Conservation (phyloP, 2,329 filamentous ascomycete genomes). For the Juglanconis oblonga region DNA sequence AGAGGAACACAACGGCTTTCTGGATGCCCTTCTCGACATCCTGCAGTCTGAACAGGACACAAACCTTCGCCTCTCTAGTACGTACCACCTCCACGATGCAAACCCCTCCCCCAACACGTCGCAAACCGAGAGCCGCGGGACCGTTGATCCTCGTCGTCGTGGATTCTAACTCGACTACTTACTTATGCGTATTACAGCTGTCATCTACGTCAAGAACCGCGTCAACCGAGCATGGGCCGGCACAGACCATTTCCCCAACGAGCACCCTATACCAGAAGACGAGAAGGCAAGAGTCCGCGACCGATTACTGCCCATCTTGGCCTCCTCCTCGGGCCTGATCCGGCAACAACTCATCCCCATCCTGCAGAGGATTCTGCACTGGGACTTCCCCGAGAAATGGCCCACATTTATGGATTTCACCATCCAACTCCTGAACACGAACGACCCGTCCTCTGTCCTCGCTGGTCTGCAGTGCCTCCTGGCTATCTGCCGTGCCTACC, state of each 20-base stretch:
- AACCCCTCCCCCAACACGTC: constrained; percentile 18
- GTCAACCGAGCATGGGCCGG: constrained; percentile 89
- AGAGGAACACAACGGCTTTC: constrained; percentile 86
- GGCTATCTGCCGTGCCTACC: constrained; percentile 91
- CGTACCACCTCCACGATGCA: constrained; percentile 35
- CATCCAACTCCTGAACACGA: constrained; percentile 80
- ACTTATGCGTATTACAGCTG: constrained; percentile 54
- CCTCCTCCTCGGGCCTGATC: constrained; percentile 73
- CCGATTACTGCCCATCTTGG: constrained; percentile 84
- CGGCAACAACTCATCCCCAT: constrained; percentile 92
- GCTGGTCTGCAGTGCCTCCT: constrained; percentile 91
- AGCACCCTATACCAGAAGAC: constrained; percentile 76
- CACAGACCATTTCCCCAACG: constrained; percentile 69
- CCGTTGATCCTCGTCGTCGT: constrained; percentile 8
- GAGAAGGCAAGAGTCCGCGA: constrained; percentile 87
- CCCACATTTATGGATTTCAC: constrained; percentile 93
- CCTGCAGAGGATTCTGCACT: constrained; percentile 92
- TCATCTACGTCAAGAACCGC: constrained; percentile 97
- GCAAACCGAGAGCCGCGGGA: neutral
- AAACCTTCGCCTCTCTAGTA: constrained; percentile 85
- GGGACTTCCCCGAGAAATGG: constrained; percentile 94
- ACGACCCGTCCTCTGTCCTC: constrained; percentile 82
- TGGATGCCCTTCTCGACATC: constrained; percentile 86
- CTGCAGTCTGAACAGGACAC: constrained; percentile 83
- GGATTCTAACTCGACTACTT: constrained; percentile 2